Evolutionary conservation across 2,329 filamentous ascomycete species (phyloP), one percentile per base, ranked within the genome.

Genomic region (Diplocarpon mali): DNA sequence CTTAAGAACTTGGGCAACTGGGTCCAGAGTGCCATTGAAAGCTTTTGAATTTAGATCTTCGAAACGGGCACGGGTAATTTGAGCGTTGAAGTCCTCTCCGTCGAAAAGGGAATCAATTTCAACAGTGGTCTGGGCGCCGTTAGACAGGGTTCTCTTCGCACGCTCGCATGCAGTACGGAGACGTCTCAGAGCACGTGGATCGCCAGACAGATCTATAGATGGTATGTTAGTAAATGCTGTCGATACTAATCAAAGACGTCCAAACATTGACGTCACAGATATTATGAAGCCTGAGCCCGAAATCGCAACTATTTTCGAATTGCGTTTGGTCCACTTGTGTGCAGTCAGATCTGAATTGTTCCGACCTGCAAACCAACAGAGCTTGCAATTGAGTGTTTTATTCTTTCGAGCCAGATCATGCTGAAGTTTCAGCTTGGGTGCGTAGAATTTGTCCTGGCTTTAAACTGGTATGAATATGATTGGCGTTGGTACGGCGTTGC

Each of bases 101-200:
- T 96, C 92, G 67, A 92, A 96, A 57, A 98, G 83, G 58, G 90
- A 95, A 73, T 96, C 92, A 62, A 96, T 96, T 74, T 98, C 92
- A 61, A 96, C 86, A 60, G 88, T 93, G 63, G 92, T 94, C 73
- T 95, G 89, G 50, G 92, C 90, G 69, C 87, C 90, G 71, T 88
- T 94, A 67, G 92, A 96, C 44, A 96, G 80, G 55, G 92, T 96
- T 72, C 92, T 84, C 87, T 98, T 98, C 71, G 92, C 92, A 79
- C 92, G 90, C 77, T 98, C 92, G 72, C 92, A 96, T 71, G 90
- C 90, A 62, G 92, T 96, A 61, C 92, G 80, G 64, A 98, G 85
- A 75, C 92, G 83, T 67, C 92, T 86, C 54, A 98, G 85, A 54
- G 92, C 92, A 71, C 92, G 86, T 58, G 92, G 71, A 65, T 96